Evolutionary conservation across 2,329 filamentous ascomycete genomes (phyloP), one percentile per base, ranked within the genome.

Genomic region (Venturia aucupariae): DNA sequence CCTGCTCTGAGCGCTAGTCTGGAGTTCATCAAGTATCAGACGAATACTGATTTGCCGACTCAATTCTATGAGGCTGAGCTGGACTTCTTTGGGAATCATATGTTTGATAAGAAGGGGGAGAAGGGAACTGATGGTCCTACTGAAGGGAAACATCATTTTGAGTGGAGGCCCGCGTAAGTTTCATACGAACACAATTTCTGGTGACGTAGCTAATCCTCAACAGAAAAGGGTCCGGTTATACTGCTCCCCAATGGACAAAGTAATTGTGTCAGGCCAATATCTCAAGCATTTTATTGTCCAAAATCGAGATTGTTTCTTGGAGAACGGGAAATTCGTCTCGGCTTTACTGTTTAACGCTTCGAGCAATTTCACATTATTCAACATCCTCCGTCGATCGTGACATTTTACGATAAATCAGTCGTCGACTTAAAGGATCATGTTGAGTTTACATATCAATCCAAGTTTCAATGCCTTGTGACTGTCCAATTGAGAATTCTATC

Each of bases 1-100:
- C 86, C 86, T 0, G 80, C 82, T 1, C 72, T 90, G 60, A 82
- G 81, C 42, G 82, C 85, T 1, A 86, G 79, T 1, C 70, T 90
- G 63, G 87, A 90, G 68, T 89, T 87, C 69, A 75, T 86, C 69
- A 90, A 90, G 74, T 86, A 86, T 63, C 79, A 79, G 35, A 82
- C 80, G 1, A 82, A 82, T 19, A 82, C 65, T 8, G 80, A 81
- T 65, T 72, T 90, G 39, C 87, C 87, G 0, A 89, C 86, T 4
- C 81, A 82, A 65, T 89, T 90, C 70, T 86, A 87, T 75, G 86
- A 90, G 73, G 86, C 86, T 0, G 81, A 90, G 75, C 75, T 90
- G 72, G 86, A 90, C 70, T 89, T 85, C 70, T 90, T 90, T 71
- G 87, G 87, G 0, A 80, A 81, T 44, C 86, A 90, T 72, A 83